phyloP scores from a whole-genome alignment of 805 yeast genomes.

The Myxozyma melibiosi region DNA sequence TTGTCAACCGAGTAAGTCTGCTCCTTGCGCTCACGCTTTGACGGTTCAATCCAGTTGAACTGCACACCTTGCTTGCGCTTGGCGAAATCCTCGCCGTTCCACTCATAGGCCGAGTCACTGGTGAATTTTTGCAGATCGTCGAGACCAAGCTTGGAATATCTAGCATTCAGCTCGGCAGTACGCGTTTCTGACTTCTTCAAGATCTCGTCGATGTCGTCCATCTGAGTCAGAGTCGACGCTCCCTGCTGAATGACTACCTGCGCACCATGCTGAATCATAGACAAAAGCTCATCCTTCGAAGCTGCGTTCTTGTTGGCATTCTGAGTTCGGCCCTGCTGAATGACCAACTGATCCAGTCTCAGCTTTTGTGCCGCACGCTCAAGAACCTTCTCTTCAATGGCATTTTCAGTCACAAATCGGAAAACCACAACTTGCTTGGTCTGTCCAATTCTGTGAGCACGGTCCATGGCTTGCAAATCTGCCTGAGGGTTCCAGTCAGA shows the following conservation, averaged over 20 bases:
- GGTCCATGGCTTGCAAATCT: conserved; percentile 96
- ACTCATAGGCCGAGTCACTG: conserved; percentile 88
- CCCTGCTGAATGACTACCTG: conserved; percentile 71
- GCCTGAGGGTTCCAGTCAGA: conserved; percentile 99
- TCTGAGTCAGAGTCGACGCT: conserved; percentile 38
- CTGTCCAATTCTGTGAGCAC: conserved; percentile 97
- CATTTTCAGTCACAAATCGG: conserved; percentile 91
- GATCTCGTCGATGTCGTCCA: conserved; percentile 76
- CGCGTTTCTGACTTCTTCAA: conserved; percentile 78
- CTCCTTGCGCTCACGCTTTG: conserved; percentile 56
- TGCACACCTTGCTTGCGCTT: conserved; percentile 44
- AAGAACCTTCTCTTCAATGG: conserved; percentile 93
- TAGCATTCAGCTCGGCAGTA: conserved; percentile 75
- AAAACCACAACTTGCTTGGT: conserved; percentile 92
- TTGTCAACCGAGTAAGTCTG: conserved; percentile 86
- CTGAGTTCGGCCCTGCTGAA: conserved; percentile 81
- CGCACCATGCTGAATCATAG: conserved; percentile 98
- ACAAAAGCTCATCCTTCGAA: conserved; percentile 77
- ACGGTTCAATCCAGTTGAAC: conserved; percentile 78
- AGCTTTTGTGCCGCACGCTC: conserved; percentile 95
- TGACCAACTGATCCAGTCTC: conserved; percentile 89
- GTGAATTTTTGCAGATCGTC: conserved; percentile 93
- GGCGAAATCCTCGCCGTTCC: conserved; percentile 92
- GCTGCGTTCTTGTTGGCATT: conserved; percentile 46
- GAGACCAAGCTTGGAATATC: conserved; percentile 81